Evolutionary conservation across 2,329 filamentous ascomycete genomes (phyloP), one percentile per base, ranked within the genome.

Genomic region (Neurospora sp.): DNA sequence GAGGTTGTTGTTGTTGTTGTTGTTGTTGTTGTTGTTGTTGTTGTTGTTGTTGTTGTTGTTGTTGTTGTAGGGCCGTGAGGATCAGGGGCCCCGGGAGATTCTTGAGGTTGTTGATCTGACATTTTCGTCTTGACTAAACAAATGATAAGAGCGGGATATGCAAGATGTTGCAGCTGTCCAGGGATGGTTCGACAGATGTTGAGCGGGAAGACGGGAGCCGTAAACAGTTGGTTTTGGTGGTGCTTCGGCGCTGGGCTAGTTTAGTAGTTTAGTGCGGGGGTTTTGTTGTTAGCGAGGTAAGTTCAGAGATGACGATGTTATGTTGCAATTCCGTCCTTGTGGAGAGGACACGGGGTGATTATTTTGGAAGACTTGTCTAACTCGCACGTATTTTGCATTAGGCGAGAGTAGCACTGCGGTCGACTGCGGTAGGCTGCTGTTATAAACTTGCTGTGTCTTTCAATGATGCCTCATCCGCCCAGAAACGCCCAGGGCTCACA

Each of bases 1-100:
- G 68, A 69, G 13, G 3, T 69, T 2, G 73, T 66, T 2, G 73
- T 52, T 1, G 66, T 66, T 2, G 73, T 52, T 1, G 66, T 66
- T 2, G 73, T 52, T 1, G 73, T 52, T 1, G 23, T 4, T 2
- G 66, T n/a, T n/a, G 3, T 69, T 2, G 73, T 66, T 2, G 73
- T 52, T 1, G 66, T 66, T 2, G 73, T 52, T 1, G 66, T 66
- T 2, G 73, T 52, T 1, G 73, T 52, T 1, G 23, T 4, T 2
- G 66, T 62, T 2, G 73, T 52, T 1, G 58, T 66, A 17, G 39
- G 71, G 67, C 52, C 33, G 36, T 66, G 69, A 39, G 39, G 36
- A 52, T 62, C 52, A 62, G 52, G 28, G 52, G 28, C 13, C 13
- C 28, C 23, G 52, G 52, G 52, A 62, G 52, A 8, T 3, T 62